Evolutionary conservation across 495 filamentous ascomycete species (phyloP).

Genomic region (Eremomyces bilateralis): DNA sequence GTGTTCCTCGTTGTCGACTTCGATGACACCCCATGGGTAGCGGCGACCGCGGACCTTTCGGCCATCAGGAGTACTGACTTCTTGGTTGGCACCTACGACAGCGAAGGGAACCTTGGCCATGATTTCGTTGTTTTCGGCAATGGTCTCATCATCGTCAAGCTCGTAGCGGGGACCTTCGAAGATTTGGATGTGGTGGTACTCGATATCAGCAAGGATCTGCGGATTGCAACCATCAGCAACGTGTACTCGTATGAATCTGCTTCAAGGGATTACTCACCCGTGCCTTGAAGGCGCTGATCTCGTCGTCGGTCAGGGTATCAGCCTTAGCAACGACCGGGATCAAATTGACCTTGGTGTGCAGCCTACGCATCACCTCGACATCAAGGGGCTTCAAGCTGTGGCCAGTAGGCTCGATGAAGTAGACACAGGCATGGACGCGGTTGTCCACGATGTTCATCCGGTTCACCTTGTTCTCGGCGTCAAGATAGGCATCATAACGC

Average conservation of each 20-base stretch:
- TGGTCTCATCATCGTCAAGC: constrained; percentile 96
- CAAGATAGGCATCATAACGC: constrained; percentile 91
- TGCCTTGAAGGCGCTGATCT: constrained; percentile 81
- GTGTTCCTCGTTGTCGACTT: constrained; percentile 99
- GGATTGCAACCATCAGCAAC: too few relatives aligned
- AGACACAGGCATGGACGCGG: constrained; percentile 93
- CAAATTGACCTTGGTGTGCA: constrained; percentile 99
- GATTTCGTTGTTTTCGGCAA: constrained; percentile 98
- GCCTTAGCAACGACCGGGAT: constrained; percentile 98
- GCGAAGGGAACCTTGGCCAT: constrained; percentile 99
- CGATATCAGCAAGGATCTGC: constrained; percentile 92
- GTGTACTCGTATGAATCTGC: constrained; percentile 8
- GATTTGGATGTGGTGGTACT: constrained; percentile 91
- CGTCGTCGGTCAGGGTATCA: constrained; percentile 93
- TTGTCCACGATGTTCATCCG: constrained; percentile 99
- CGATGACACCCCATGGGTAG: constrained; percentile 97
- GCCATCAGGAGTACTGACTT: constrained; percentile 76
- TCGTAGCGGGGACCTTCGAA: constrained; percentile 97
- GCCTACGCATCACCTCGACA: constrained; percentile 95
- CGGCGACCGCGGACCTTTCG: constrained; percentile 87
- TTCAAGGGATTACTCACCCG: constrained; percentile 39
- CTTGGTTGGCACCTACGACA: constrained; percentile 86
- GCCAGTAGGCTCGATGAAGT: constrained; percentile 97
- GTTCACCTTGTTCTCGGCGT: constrained; percentile 99
- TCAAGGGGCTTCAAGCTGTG: constrained; percentile 98